A percentile compares a stretch with the other conserved stretches of the same genome.
phyloP scores from a whole-genome alignment of 73 alveolate genomes.

The Tetrahymena elliotti region DNA sequence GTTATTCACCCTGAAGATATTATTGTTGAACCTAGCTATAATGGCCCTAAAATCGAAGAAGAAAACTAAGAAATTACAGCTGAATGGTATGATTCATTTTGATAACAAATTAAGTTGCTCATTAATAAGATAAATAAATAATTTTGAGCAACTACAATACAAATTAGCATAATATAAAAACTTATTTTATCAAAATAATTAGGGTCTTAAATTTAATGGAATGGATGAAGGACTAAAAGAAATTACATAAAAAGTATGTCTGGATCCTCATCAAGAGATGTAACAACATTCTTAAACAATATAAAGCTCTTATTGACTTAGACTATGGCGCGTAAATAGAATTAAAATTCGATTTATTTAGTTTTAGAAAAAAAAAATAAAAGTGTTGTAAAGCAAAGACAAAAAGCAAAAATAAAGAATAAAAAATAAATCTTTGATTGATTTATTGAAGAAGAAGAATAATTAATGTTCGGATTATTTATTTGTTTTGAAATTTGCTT shows the following conservation, averaged over 20 bases:
- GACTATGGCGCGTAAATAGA: not conserved
- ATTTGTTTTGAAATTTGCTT: not conserved
- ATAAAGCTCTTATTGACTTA: not conserved
- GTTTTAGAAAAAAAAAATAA: not conserved
- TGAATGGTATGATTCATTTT: conserved; percentile 25
- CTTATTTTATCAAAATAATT: not conserved
- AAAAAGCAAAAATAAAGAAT: not conserved
- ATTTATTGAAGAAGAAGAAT: not conserved
- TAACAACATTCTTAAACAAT: conserved; percentile 51
- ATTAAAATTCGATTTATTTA: not conserved
- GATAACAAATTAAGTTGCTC: not conserved
- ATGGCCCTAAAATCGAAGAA: conserved; percentile 79
- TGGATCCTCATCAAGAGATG: conserved; percentile 58
- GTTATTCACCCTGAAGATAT: conserved; percentile 64
- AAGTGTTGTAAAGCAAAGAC: not conserved
- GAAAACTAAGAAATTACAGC: conserved; percentile 44
- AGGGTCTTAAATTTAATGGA: conserved; percentile 87
- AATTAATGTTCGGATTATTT: too few species aligned
- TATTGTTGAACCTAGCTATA: conserved; percentile 67
- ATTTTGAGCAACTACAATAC: not conserved
- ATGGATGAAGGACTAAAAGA: conserved; percentile 70
- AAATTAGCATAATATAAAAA: not conserved
- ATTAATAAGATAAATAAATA: not conserved
- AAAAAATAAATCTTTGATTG: not conserved
- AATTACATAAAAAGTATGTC: conserved; percentile 85